A percentile compares a stretch with the other conserved stretches of the same genome.
Conservation (phyloP, 2,329 filamentous ascomycete species). For the Zasmidium angulare region DNA sequence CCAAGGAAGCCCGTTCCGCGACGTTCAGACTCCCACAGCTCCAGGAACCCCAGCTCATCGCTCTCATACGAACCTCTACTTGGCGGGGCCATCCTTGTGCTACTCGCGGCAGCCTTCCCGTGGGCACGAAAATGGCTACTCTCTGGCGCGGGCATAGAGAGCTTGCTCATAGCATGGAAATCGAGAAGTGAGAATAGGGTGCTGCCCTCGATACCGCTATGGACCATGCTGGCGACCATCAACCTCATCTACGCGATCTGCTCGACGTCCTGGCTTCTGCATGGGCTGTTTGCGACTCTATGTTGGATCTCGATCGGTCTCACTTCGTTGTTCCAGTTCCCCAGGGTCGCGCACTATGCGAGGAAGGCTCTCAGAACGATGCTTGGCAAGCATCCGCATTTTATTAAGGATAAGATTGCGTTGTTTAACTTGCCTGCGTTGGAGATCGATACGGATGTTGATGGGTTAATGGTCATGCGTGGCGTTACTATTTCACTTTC, state of each 20-base stretch:
- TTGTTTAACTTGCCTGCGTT: conserved; percentile 52
- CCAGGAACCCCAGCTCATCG: neutral
- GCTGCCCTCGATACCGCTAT: conserved; percentile 46
- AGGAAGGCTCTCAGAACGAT: conserved; percentile 37
- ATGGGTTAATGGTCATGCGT: conserved; percentile 54
- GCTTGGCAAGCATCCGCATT: conserved; percentile 47
- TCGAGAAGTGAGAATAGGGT: conserved; percentile 37
- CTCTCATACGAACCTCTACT: conserved; percentile 5
- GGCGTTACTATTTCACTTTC: conserved; percentile 54
- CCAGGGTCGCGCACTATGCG: conserved; percentile 38
- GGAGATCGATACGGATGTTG: conserved; percentile 56
- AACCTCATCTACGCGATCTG: conserved; percentile 50
- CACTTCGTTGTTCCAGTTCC: conserved; percentile 50
- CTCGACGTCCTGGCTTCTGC: conserved; percentile 55
- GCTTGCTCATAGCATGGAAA: conserved; percentile 27
- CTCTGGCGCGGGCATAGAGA: conserved; percentile 31
- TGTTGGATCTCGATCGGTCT: conserved; percentile 47
- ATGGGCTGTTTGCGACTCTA: conserved; percentile 41
- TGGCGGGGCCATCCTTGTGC: conserved; percentile 13
- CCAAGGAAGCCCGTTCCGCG: conserved; percentile 8
- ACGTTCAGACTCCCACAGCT: neutral
- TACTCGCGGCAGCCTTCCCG: conserved; percentile 16
- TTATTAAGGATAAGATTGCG: conserved; percentile 53
- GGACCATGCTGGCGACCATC: conserved; percentile 48
- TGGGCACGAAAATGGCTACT: conserved; percentile 29